Evolutionary conservation across 176 grass and related monocot species (phyloP), one percentile per base, ranked within the genome.

Genomic region (Oryza australiensis): DNA sequence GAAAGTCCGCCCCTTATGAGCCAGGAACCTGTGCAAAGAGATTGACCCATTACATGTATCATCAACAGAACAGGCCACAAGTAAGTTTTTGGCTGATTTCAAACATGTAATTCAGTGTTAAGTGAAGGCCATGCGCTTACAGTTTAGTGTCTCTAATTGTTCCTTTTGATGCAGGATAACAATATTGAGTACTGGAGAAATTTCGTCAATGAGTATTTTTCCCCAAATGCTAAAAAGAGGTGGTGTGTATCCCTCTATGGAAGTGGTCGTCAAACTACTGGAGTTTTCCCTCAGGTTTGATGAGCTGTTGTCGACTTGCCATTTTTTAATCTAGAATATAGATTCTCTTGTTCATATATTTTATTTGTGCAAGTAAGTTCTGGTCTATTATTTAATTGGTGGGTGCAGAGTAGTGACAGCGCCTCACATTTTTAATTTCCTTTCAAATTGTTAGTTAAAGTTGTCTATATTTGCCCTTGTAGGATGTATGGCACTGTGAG

Each of bases 201-300:
- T 67, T 99, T 99, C 87, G 91, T 96, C 22, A 88, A 88, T 5
- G 97, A 99, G 69, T 99, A 96, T 75, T 99, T 93, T 83, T 87
- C 97, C 30, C 93, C 93, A 45, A 94, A 85, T 89, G 91, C 97
- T 35, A 99, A 95, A 79, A 99, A 99, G 81, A 99, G 97, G 74
- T 99, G 97, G 97, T 99, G 97, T 87, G 97, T 99, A 30, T 99
- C 97, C 42, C 93, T 96, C 38, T 99, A 99, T 83, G 97, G 97
- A 87, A 96, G 83, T 90, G 89, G 91, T 64, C 97, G 97, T 37
- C 97, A 99, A 88, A 95, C 97, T 64, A 99, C 93, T 72, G 97
- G 97, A 77, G 97, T 99, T 90, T 95, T 99, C 57, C 97, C 97
- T 42, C 97, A 99, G 97, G 97, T 99, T 29, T 83, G 62, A 35